Conservation (phyloP, 148 eudicot species). For the Spergularia marina region DNA sequence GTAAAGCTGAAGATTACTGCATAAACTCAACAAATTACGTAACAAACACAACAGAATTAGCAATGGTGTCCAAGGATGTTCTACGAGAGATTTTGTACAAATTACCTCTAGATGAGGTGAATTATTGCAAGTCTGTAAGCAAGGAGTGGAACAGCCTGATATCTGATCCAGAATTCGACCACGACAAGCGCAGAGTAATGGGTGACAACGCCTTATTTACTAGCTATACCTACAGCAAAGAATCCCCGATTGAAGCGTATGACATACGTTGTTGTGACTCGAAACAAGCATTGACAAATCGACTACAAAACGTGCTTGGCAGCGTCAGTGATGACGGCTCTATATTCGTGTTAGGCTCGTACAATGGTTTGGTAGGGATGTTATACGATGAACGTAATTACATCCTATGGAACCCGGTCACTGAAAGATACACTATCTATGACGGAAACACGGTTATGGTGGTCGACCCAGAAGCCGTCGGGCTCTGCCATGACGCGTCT, state of each 20-base stretch:
- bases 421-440: background rate
- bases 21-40: too few species aligned
- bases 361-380: background rate
- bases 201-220: background rate
- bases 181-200: background rate
- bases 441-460: background rate
- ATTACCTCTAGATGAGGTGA: background rate
- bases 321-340: too few species aligned
- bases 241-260: background rate
- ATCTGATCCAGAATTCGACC: background rate
- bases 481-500: background rate
- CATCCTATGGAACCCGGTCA: constrained; percentile 10
- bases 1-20: too few species aligned
- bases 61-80: background rate
- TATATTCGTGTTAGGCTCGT: background rate
- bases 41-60: too few species aligned
- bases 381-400: background rate
- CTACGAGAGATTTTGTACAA: background rate
- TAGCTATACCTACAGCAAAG: background rate
- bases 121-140: background rate
- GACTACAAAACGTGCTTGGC: background rate
- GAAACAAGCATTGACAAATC: background rate
- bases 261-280: background rate
- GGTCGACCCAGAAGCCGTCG: background rate
- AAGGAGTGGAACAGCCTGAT: background rate